Evolutionary conservation across 495 filamentous ascomycete genomes (phyloP).

Genomic region (Collariella sp.): DNA sequence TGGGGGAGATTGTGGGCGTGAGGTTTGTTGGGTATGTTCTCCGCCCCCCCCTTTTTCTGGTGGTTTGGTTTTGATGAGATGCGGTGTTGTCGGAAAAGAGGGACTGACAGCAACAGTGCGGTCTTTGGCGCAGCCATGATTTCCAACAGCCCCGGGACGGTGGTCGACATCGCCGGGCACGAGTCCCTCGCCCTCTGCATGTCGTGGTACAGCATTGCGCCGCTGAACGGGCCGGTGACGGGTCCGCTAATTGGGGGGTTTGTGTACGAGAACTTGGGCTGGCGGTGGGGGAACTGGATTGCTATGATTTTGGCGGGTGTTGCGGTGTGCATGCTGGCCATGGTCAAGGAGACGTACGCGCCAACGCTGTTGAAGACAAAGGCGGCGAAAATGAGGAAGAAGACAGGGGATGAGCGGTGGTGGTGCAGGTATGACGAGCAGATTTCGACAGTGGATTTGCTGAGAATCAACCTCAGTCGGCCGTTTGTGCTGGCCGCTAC

Average conservation of each 20-base stretch:
- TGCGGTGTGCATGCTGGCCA: conserved; percentile 42
- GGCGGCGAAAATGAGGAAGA: conserved; percentile 58
- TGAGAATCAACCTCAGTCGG: conserved; percentile 64
- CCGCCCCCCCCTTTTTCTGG: neutral
- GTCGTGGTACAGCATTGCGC: conserved; percentile 68
- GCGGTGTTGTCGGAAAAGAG: no score
- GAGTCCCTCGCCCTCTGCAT: conserved; percentile 64
- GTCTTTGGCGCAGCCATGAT: conserved; percentile 72
- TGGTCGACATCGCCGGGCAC: conserved; percentile 67
- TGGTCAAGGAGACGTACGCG: conserved; percentile 68
- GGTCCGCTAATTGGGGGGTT: conserved; percentile 69
- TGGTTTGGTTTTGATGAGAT: neutral
- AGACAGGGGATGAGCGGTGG: conserved; percentile 66
- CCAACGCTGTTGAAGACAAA: conserved; percentile 63
- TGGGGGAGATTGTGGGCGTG: conserved; percentile 56
- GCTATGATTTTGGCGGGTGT: conserved; percentile 59
- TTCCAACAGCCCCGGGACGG: conserved; percentile 70
- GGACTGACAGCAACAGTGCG: conserved; percentile 39
- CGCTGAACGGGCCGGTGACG: conserved; percentile 64
- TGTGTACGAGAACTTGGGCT: conserved; percentile 66
- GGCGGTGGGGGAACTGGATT: conserved; percentile 80
- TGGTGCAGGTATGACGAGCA: conserved; percentile 69
- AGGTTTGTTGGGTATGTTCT: conserved; percentile 58
- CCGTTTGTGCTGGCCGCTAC: conserved; percentile 71
- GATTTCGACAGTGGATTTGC: conserved; percentile 31